Base-by-base conservation (phyloP, 2,329 filamentous ascomycete genomes). In the Lizonia empirigonia region DNA sequence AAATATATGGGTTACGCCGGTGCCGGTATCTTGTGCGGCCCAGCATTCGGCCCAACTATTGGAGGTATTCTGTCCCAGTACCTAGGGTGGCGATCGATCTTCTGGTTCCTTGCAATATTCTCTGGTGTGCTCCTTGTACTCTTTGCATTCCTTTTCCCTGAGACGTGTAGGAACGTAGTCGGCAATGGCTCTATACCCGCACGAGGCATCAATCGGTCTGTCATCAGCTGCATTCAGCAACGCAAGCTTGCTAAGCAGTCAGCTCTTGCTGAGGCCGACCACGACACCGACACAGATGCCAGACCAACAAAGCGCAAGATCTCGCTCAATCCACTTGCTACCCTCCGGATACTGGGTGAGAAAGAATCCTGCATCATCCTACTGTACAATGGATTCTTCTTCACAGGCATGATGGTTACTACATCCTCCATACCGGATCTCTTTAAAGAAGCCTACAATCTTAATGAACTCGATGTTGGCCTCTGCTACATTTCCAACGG, bases 1-100 rank as follows among this genome's bases (percentile, higher is more conserved):
- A 83, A 80, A 55, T 92, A 89, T 63, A 87, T 92, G 73, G 76
- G 88, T 82, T 49, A 81, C 85, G 51, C 82, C 85, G n/a, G 81
- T 79, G 33, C 78, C 78, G 6, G 85, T 82, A 15, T 68, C 3
- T 40, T 71, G 9, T 63, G 69, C 55, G 60, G 71, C 9, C 55
- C 68, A 24, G 58, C 67, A 6, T 66, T 71, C 39, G 71, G 68
- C 0, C 73, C 73, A 23, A 69, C 70, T 0, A 67, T 76, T 9
- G 73, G 72, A 18, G 65, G 62, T 2, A 50, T 69, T 0, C 40
- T 69, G 2, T 61, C 65, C 4, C 63, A 65, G 35, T 68, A 41
- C 7, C 62, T 74, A 1, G 72, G 72, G 8, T 75, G 73, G 65
- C 64, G 69, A 26, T 68, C 69, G 1, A 74, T 74, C n/a, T 76